Conservation (phyloP, 106 monocot genomes). For the Dioscorea alata region DNA sequence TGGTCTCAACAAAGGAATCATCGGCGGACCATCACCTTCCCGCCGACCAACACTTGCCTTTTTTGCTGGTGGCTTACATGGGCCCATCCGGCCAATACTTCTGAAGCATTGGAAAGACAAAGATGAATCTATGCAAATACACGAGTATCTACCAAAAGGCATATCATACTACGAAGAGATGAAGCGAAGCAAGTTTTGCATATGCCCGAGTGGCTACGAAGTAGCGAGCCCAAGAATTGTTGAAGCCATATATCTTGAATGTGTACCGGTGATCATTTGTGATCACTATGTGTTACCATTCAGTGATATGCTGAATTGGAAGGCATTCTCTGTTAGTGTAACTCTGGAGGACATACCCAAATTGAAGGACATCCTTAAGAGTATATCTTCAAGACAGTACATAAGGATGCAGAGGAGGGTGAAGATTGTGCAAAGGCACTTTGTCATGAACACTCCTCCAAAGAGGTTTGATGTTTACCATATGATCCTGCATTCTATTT, state of each 20-base stretch:
- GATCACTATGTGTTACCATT: constrained; percentile 71
- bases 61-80: constrained; percentile 82
- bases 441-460: constrained; percentile 50
- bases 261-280: constrained; percentile 82
- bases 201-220: constrained; percentile 94
- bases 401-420: constrained; percentile 76
- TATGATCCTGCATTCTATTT: constrained; percentile 87
- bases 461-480: constrained; percentile 65
- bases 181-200: constrained; percentile 76
- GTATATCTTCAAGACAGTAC: constrained; percentile 60
- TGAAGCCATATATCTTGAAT: constrained; percentile 82
- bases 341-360: constrained; percentile 54
- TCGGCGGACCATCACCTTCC: constrained; percentile 52
- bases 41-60: constrained; percentile 68
- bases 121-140: constrained; percentile 56
- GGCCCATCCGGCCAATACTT: constrained; percentile 64
- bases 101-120: constrained; percentile 67
- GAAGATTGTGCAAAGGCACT: constrained; percentile 59
- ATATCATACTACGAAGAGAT: constrained; percentile 69
- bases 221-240: constrained; percentile 86
- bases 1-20: constrained; percentile 14
- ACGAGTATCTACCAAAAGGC: constrained; percentile 60
- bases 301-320: constrained; percentile 83
- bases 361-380: constrained; percentile 57
- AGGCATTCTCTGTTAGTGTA: constrained; percentile 64